Conservation (phyloP, 2,329 filamentous ascomycete genomes). For the Beauveria brongniartii region DNA sequence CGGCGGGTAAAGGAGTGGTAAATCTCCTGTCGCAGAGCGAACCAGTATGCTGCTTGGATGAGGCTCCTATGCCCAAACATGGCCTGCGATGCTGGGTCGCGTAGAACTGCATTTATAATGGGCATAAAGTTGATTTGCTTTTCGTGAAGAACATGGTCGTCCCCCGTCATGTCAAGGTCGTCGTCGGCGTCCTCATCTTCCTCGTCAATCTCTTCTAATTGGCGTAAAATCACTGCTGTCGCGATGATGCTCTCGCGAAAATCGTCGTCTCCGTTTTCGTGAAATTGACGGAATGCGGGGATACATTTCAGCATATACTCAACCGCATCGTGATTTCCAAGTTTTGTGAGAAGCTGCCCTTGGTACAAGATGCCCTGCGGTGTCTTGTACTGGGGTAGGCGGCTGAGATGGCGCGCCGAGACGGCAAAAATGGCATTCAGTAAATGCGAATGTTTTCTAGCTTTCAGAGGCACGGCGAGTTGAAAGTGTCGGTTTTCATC, state of each 20-base stretch:
- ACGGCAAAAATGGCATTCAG: constrained; percentile 34
- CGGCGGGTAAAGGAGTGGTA: constrained; percentile 32
- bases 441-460: constrained; percentile 28
- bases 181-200: constrained; percentile 19
- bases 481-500: constrained; percentile 33
- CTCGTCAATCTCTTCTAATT: constrained; percentile 34
- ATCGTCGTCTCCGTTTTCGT: constrained; percentile 29
- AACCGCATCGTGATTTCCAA: constrained; percentile 29
- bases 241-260: constrained; percentile 32
- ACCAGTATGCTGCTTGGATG: constrained; percentile 34
- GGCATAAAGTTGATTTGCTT: constrained; percentile 31
- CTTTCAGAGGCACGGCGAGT: constrained; percentile 27
- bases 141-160: constrained; percentile 9
- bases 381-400: constrained; percentile 30
- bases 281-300: constrained; percentile 29
- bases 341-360: constrained; percentile 27
- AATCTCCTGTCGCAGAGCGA: constrained; percentile 32
- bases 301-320: constrained; percentile 34
- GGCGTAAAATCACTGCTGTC: constrained; percentile 32
- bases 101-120: constrained; percentile 31
- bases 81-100: constrained; percentile 28
- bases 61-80: constrained; percentile 28
- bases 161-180: constrained; percentile 1
- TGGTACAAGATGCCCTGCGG: constrained; percentile 28
- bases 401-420: constrained; percentile 30